phyloP scores from a whole-genome alignment of 2,329 filamentous ascomycete genomes.

The Fonsecaea multimorphosa region DNA sequence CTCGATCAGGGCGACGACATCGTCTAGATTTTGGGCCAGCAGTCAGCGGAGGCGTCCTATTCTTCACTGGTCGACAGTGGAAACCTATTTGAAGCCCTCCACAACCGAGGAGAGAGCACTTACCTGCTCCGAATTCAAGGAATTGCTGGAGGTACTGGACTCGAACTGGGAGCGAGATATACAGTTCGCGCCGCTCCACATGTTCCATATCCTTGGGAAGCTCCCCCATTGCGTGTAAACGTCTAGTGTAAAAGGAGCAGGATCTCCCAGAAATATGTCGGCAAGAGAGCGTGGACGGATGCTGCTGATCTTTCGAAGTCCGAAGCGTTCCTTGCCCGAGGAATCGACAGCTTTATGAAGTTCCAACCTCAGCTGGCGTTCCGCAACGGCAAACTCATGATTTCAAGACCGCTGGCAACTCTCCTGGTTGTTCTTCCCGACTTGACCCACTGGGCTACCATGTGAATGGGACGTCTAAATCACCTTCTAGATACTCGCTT shows the following conservation, averaged over 20 bases:
- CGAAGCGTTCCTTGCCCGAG: not conserved
- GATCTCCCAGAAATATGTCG: not conserved
- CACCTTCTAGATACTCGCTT: too few species aligned
- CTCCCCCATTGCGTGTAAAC: slow-evolving; percentile 21
- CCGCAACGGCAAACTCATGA: not conserved
- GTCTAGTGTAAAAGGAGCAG: not conserved
- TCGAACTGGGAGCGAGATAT: slow-evolving; percentile 51
- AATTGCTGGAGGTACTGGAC: slow-evolving; percentile 77
- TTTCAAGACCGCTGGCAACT: not conserved
- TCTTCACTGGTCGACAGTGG: not conserved
- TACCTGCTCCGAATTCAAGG: slow-evolving; percentile 75
- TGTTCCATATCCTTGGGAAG: slow-evolving; percentile 34
- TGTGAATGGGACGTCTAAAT: too few species aligned
- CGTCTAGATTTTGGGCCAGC: slow-evolving; percentile 56
- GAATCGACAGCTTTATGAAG: not conserved
- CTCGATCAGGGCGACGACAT: slow-evolving; percentile 71
- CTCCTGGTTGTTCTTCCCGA: too few species aligned
- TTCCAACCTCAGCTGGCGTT: not conserved
- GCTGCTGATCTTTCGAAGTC: not conserved
- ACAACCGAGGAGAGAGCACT: slow-evolving; percentile 39
- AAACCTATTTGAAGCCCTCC: not conserved
- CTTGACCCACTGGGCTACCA: too few species aligned
- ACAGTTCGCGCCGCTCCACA: slow-evolving; percentile 33
- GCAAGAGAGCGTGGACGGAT: not conserved
- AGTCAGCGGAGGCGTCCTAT: slow-evolving; percentile 1